These are phyloP conservation scores for Leptographium galeiforme DNA, from an alignment of 2,329 filamentous ascomycete species.

Conservation along the genomic window DNA sequence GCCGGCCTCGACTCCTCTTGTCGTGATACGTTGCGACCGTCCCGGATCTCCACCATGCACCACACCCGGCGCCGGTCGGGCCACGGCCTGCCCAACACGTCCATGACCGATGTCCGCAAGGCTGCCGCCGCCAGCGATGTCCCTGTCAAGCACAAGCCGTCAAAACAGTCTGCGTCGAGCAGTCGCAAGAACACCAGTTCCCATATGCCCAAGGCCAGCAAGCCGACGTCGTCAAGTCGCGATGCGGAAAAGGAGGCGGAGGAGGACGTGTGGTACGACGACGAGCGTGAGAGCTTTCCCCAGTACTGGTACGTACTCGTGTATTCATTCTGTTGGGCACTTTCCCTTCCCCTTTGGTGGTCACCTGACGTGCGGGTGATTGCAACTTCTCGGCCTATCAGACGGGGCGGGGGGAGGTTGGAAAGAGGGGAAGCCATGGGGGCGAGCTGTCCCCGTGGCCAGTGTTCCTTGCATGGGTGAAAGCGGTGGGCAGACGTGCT, in stretches of 20 bases:
- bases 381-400: conserved; percentile 8
- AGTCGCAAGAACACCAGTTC: conserved; percentile 11
- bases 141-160: conserved; percentile 27
- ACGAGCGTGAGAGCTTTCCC: conserved; percentile 50
- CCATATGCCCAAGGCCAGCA: conserved; percentile 32
- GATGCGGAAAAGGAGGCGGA: conserved; percentile 38
- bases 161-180: conserved; percentile 25
- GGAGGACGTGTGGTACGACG: conserved; percentile 36
- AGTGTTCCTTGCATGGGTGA: conserved; percentile 7
- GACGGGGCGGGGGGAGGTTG: conserved; percentile 6
- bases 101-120: conserved; percentile 42
- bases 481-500: conserved; percentile 15
- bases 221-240: conserved; percentile 24
- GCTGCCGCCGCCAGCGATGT: conserved; percentile 29
- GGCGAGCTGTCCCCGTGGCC: background rate
- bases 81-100: conserved; percentile 36
- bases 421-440: conserved; percentile 12
- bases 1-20: no score
- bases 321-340: conserved; percentile 11
- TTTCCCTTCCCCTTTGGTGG: conserved; percentile 6
- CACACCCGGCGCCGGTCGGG: conserved; percentile 45
- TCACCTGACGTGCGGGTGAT: conserved; percentile 20
- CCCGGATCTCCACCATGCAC: conserved; percentile 30
- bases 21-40: background rate
- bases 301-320: conserved; percentile 45